A percentile compares a stretch with the other conserved stretches of the same genome.
These are phyloP conservation scores for Tylopilus sp. DNA, from an alignment of 1,284 basidiomycete genomes.

Conservation along the genomic window DNA sequence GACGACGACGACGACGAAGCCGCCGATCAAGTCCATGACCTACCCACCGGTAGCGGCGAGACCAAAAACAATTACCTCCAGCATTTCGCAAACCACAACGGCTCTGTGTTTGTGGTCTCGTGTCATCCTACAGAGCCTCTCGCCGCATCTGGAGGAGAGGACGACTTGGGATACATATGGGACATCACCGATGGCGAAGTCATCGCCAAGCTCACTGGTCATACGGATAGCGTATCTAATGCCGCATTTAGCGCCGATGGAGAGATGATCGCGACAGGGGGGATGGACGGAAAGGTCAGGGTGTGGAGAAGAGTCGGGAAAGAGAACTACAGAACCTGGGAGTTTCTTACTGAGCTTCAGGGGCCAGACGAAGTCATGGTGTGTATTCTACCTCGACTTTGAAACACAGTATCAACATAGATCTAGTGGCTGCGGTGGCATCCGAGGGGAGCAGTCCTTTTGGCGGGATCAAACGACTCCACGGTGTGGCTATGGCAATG, in stretches of 20 bases:
- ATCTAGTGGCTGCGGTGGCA: conserved; percentile 92
- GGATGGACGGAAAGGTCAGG: conserved; percentile 94
- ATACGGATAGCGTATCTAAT: conserved; percentile 86
- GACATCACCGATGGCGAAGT: conserved; percentile 80
- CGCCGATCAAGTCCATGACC: conserved; percentile 40
- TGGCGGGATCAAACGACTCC: conserved; percentile 90
- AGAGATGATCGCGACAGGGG: conserved; percentile 89
- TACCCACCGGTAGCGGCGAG: conserved; percentile 34
- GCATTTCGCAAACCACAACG: conserved; percentile 58
- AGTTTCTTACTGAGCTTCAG: conserved; percentile 88
- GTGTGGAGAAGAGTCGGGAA: conserved; percentile 84
- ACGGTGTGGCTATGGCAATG: conserved; percentile 99
- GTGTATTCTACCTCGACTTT: conserved; percentile 30
- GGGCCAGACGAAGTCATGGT: conserved; percentile 96
- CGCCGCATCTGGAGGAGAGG: conserved; percentile 91
- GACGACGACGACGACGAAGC: conserved; percentile 70
- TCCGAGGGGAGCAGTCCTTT: conserved; percentile 85
- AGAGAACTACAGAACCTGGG: conserved; percentile 78
- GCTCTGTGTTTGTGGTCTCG: conserved; percentile 83
- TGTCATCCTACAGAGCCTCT: conserved; percentile 85
- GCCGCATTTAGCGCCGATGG: conserved; percentile 85
- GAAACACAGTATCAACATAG: neutral
- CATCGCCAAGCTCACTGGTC: conserved; percentile 83
- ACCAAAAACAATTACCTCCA: conserved; percentile 63
- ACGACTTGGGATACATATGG: conserved; percentile 95